Base-by-base conservation (phyloP, 768 basidiomycete genomes). In the Tubosaeta sp. region DNA sequence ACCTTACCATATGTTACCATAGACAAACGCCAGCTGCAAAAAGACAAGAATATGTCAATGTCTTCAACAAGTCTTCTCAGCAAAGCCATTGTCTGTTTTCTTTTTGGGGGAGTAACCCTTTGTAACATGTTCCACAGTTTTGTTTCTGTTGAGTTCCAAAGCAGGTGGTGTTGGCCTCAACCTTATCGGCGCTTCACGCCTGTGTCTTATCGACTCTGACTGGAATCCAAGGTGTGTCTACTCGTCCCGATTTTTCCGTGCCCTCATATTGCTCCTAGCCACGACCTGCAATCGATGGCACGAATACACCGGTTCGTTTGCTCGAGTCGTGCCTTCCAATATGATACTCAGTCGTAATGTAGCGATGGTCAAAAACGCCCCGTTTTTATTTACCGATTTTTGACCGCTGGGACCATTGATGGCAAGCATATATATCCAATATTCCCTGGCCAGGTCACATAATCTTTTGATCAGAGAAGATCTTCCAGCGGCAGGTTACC, bases 201-300 rank as follows among this genome's bases (percentile, higher is more conserved):
- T 97, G 37, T 86, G 90, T 55, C 76, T 95, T 44, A 75, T 95
- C 35, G 94, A 97, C 67, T 88, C 86, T 17, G 93, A 95, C 63
- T 97, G 93, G 93, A 95, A 95, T 71, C 93, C 93, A 33, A 91
- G 89, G 86, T 84, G 46, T 46, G 65, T 54, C 16, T 5, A 16
- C 9, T 34, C 25, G 25, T 33, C 26, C 29, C 22, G 45, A 26
- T 31, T 27, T 38, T 50, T 45, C n/a, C 34, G 35, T 27, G 31
- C 17, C 22, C 17, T 46, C n/a, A 49, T 52, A 29, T 50, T 29
- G 0, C 26, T 43, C 32, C 19, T 50, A 91, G 88, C 61, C 89
- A 89, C 61, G 97, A 99, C 71, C 69, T 94, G 16, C 97, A 99
- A 69, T 87, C 97, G 2, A 98, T 98, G 95, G 95, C 94, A 47